phyloP scores from a whole-genome alignment of 1,139 yeast species.

The Yarrowia galli region DNA sequence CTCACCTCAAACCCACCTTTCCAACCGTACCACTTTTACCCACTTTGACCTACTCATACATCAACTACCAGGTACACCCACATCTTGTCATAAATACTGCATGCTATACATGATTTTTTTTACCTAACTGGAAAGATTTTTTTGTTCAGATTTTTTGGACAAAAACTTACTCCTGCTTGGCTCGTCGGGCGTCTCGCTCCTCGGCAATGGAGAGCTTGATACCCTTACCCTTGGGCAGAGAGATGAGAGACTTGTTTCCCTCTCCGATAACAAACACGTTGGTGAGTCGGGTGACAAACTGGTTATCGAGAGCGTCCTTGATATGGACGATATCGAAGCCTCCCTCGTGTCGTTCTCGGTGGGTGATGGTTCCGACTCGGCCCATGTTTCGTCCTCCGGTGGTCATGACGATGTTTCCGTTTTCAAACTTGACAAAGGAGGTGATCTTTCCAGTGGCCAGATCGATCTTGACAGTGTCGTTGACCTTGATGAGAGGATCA shows the following conservation, averaged over 20 bases:
- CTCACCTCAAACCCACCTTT: too few relatives aligned
- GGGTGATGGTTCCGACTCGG: constrained; percentile 96
- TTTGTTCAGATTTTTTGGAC: background rate
- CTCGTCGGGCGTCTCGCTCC: constrained; percentile 94
- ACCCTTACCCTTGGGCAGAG: constrained; percentile 99
- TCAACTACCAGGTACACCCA: too few relatives aligned
- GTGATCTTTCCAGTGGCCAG: constrained; percentile 93
- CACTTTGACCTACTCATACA: too few relatives aligned
- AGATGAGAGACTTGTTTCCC: constrained; percentile 95
- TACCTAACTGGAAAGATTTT: constrained; percentile 6
- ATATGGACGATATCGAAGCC: constrained; percentile 99
- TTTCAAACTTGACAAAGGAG: constrained; percentile 91
- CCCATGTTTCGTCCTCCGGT: constrained; percentile 99
- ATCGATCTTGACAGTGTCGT: constrained; percentile 97
- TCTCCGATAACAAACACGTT: constrained; percentile 99
- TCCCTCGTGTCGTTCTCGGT: constrained; percentile 99
- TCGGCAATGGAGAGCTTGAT: constrained; percentile 96
- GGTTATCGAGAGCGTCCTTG: constrained; percentile 96
- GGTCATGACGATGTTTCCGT: constrained; percentile 95
- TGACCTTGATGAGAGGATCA: constrained; percentile 93
- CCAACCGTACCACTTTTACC: too few relatives aligned
- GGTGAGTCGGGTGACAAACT: constrained; percentile 96
- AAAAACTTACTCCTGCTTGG: constrained; percentile 49
- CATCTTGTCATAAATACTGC: background rate
- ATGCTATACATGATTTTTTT: constrained; percentile 19